Evolutionary conservation across 331 rosid species (phyloP), one percentile per base, ranked within the genome.

Genomic region (Saraca asoca): DNA sequence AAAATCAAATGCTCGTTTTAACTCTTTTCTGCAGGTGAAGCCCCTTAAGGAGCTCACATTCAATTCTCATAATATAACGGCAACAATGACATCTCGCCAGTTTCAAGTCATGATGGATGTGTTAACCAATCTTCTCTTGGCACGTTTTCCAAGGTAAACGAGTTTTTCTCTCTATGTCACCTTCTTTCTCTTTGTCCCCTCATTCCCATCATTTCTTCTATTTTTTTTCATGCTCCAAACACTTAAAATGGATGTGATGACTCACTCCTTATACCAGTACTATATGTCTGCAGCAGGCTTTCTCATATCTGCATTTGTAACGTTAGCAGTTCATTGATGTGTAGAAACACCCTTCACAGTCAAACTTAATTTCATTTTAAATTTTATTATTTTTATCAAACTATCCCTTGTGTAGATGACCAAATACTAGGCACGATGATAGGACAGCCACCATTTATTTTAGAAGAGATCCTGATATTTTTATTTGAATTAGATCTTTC

Each of bases 21-120:
- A 62, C 35, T 68, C 45, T 74, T 48, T 75, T 62, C 71, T 81
- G 75, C 83, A 95, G 99, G 96, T 95, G 80, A 95, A 95, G 79
- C 99, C 99, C 41, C 70, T 95, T 77, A 88, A 95, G 73, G 97
- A 95, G 80, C 97, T 95, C 75, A 82, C 66, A 54, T 95, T 95
- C 80, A 86, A 82, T 85, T 95, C 97, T 71, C 85, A 12, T 38
- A 79, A 95, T 78, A 95, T 95, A 75, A 88, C 87, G 0, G 97
- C 97, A 39, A 88, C 97, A 61, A 95, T 90, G 99, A 95, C 99
- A 52, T 90, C 99, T 75, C 95, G 96, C 56, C 97, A 95, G 78
- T 95, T 90, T 85, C 99, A 90, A 69, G 96, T 95, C 78, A 90
- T 95, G 99, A 73, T 80, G 73, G 95, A 80, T 85, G 93, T 95